phyloP scores from a whole-genome alignment of 495 filamentous ascomycete species.

The Evansstolkia leycettana region DNA sequence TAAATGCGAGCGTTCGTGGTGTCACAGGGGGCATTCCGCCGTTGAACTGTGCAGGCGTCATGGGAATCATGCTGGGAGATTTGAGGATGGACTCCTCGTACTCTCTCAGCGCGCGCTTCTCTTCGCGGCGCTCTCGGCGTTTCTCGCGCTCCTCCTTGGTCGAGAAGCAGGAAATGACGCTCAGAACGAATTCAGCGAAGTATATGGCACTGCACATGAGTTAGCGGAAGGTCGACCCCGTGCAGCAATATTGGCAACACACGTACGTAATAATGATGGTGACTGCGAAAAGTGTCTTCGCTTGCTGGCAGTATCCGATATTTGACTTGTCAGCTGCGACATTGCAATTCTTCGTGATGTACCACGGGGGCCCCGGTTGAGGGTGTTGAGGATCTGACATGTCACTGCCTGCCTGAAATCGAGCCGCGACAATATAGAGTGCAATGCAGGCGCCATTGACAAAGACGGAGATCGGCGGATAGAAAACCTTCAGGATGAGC shows the following conservation, averaged over 20 bases:
- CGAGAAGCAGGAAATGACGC: constrained; percentile 49
- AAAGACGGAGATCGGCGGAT: constrained; percentile 50
- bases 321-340: constrained; percentile 43
- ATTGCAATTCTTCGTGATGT: constrained; percentile 64
- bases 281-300: constrained; percentile 62
- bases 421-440: constrained; percentile 55
- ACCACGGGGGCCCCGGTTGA: constrained; percentile 65
- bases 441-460: constrained; percentile 45
- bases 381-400: constrained; percentile 60
- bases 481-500: constrained; percentile 60
- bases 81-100: constrained; percentile 35
- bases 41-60: constrained; percentile 13
- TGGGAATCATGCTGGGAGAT: constrained; percentile 26
- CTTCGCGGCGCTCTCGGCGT: constrained; percentile 22
- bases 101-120: constrained; percentile 27
- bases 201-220: constrained; percentile 38
- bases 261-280: constrained; percentile 63
- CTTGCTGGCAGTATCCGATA: constrained; percentile 60
- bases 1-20: constrained; percentile 32
- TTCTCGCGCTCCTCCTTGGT: constrained; percentile 30
- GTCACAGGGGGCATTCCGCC: constrained; percentile 22
- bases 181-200: constrained; percentile 40
- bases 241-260: neutral
- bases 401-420: constrained; percentile 69
- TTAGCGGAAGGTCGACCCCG: constrained; percentile 6